Percentiles rank a stretch among this genome's conserved stretches.
Evolutionary conservation across 2,329 filamentous ascomycete genomes (phyloP).

Genomic region (Fusarium tuaranense): DNA sequence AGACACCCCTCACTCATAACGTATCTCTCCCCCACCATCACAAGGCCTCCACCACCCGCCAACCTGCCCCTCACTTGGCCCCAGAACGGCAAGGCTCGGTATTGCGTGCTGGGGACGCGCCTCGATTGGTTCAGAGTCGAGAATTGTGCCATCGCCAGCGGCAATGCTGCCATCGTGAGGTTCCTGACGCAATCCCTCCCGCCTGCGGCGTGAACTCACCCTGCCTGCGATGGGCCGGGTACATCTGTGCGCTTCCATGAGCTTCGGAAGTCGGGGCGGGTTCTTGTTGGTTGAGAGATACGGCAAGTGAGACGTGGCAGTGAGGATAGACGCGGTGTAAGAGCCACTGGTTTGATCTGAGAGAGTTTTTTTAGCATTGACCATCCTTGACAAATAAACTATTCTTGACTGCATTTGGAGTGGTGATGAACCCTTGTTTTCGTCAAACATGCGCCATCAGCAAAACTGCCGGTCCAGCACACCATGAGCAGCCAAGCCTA

Average conservation of each 20-base stretch:
- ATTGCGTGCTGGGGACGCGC: slow-evolving; percentile 42
- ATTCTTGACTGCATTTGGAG: background rate
- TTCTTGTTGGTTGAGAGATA: slow-evolving; percentile 4
- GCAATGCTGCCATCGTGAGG: slow-evolving; percentile 43
- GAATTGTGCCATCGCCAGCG: slow-evolving; percentile 42
- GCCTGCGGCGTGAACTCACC: slow-evolving; percentile 4
- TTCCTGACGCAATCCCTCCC: slow-evolving; percentile 42
- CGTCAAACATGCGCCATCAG: background rate
- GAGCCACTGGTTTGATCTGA: background rate
- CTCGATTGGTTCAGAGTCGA: slow-evolving; percentile 28
- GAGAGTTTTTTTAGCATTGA: background rate
- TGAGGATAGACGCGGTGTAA: background rate
- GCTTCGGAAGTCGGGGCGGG: slow-evolving; percentile 33
- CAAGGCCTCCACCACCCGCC: slow-evolving; percentile 1
- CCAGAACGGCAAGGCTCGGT: slow-evolving; percentile 39
- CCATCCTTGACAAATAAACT: background rate
- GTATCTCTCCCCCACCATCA: slow-evolving; percentile 25
- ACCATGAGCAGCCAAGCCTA: slow-evolving; percentile 18
- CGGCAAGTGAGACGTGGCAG: background rate
- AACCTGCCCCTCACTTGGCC: slow-evolving; percentile 41
- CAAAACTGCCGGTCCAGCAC: background rate
- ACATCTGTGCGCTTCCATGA: slow-evolving; percentile 7
- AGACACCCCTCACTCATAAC: slow-evolving; percentile 18
- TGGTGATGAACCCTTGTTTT: background rate
- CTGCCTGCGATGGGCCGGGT: slow-evolving; percentile 25